A percentile compares a stretch with the other conserved stretches of the same genome.
Evolutionary conservation across 1,284 basidiomycete genomes (phyloP).

Genomic region (Trichosporon inkin): DNA sequence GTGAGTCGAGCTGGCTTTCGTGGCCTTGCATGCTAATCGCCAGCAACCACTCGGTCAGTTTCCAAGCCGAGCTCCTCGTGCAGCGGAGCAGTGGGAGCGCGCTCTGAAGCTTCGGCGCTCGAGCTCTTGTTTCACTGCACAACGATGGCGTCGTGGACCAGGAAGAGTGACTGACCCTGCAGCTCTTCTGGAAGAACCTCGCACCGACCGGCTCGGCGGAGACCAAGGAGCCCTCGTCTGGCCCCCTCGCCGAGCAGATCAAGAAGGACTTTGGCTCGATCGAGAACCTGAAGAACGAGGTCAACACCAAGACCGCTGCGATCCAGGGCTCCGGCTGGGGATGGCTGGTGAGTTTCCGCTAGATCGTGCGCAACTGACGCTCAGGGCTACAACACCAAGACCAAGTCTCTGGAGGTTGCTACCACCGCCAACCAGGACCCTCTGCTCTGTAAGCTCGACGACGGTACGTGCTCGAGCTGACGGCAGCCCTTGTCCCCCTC

Average conservation of each 20-base stretch:
- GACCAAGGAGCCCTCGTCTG: slow-evolving; percentile 62
- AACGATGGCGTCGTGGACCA: not conserved
- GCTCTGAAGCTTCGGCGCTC: not conserved
- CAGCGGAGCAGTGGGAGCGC: not conserved
- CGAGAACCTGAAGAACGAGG: slow-evolving; percentile 66
- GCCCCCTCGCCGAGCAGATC: slow-evolving; percentile 76
- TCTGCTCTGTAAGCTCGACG: slow-evolving; percentile 60
- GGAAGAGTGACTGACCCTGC: slow-evolving; percentile 49
- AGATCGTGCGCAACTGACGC: not conserved
- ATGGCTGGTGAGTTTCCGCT: slow-evolving; percentile 79
- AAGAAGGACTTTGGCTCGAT: slow-evolving; percentile 79
- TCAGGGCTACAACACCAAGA: slow-evolving; percentile 66
- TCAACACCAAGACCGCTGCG: slow-evolving; percentile 84
- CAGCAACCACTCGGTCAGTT: slow-evolving; percentile 47
- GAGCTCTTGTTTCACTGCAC: too few species aligned
- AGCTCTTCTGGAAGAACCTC: slow-evolving; percentile 97
- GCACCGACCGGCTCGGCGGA: slow-evolving; percentile 60
- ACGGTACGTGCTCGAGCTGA: slow-evolving; percentile 3
- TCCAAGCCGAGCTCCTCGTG: not conserved
- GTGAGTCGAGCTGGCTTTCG: slow-evolving; percentile 24
- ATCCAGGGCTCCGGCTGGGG: slow-evolving; percentile 99
- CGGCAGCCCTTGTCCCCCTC: slow-evolving; percentile 72
- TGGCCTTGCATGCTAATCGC: not conserved
- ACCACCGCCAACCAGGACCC: slow-evolving; percentile 98
- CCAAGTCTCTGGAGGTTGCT: slow-evolving; percentile 76